Evolutionary conservation across 2,329 filamentous ascomycete species (phyloP), one percentile per base, ranked within the genome.

Genomic region (Fusarium pilosicola): DNA sequence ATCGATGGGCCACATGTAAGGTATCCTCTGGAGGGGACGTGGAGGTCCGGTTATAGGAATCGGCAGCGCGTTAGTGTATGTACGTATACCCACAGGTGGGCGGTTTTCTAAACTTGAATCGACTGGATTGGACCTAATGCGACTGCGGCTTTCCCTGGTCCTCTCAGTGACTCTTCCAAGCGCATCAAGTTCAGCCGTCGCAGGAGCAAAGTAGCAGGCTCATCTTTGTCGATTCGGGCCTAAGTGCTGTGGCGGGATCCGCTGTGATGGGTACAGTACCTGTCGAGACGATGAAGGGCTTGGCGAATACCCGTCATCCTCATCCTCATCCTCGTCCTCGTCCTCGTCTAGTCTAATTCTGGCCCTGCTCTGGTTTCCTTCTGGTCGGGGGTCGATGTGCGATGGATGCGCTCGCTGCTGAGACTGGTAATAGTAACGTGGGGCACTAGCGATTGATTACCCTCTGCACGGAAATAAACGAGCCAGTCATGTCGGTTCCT

Each of bases 201-300:
- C 39, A 49, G 62, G 49, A 28, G 24, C 24, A 22, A 17, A 26
- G 32, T 13, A 39, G 51, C 34, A 54, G 51, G 34, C 51, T 65
- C 61, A 70, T 73, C 70, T 63, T 58, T 57, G 57, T 67, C 51
- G 46, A 74, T 74, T 74, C 71, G 71, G 71, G 71, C 71, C 71
- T 74, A 74, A 74, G 59, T 58, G 46, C 38, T 69, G 68, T 72
- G 71, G 71, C 67, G 71, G 63, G 49, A 56, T 74, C 71, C 70
- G 71, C 71, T 68, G 61, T 46, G 60, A 73, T 71, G 64, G 69
- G 42, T 68, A 68, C 63, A 60, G 57, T 61, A 55, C 58, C 55
- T 45, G 62, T 72, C 71, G 42, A 68, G 52, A 68, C 67, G 49
- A 74, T 58, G 59, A 45, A 55, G 28, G 49, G 48, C 71, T 74